Conservation (phyloP, 176 grass and related monocot genomes). For the Aegilops speltoides region DNA sequence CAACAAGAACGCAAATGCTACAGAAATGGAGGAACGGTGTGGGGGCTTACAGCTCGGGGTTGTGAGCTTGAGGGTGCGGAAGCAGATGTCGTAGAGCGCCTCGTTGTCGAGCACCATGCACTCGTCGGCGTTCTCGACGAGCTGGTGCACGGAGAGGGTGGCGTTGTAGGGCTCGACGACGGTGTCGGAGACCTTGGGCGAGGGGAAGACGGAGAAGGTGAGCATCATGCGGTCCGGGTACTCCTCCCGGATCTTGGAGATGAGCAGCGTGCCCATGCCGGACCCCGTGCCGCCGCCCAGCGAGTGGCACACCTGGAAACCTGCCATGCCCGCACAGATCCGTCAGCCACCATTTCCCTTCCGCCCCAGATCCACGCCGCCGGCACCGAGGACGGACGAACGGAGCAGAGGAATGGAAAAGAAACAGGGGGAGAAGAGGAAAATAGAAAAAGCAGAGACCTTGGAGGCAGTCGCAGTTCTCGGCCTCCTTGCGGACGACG, state of each 20-base stretch:
- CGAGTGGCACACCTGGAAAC: slow-evolving; percentile 71
- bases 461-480: slow-evolving; percentile 95
- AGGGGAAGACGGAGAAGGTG: slow-evolving; percentile 41
- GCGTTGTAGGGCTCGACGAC: slow-evolving; percentile 85
- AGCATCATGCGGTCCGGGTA: slow-evolving; percentile 74
- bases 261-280: slow-evolving; percentile 43
- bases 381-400: not conserved
- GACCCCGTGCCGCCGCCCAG: slow-evolving; percentile 52
- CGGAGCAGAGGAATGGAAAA: slow-evolving; percentile 31
- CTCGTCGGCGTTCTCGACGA: slow-evolving; percentile 80
- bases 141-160: slow-evolving; percentile 71
- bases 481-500: slow-evolving; percentile 92
- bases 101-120: slow-evolving; percentile 85
- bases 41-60: slow-evolving; percentile 73
- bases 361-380: slow-evolving; percentile 20
- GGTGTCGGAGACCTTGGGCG: slow-evolving; percentile 71
- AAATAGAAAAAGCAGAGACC: slow-evolving; percentile 12
- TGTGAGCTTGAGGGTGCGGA: slow-evolving; percentile 66
- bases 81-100: slow-evolving; percentile 79
- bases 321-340: slow-evolving; percentile 27
- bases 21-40: too few species aligned
- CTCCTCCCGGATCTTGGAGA: slow-evolving; percentile 76
- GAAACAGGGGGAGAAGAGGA: not conserved
- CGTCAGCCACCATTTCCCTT: not conserved
- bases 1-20: not conserved